Evolutionary conservation across 2,329 filamentous ascomycete genomes (phyloP).

Genomic region (Fusarium dimerum): DNA sequence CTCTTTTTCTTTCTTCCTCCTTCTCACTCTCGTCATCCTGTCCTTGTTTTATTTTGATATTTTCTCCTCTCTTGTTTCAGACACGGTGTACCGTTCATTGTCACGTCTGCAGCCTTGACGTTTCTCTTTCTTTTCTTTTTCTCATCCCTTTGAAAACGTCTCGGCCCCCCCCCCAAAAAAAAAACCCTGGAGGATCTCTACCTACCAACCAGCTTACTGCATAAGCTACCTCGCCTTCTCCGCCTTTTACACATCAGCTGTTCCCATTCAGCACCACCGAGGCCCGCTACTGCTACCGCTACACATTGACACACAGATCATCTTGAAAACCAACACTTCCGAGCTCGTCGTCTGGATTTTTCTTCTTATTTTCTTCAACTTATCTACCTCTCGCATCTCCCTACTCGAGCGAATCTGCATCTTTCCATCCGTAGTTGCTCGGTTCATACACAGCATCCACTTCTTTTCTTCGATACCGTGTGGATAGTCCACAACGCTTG

Average conservation of each 20-base stretch:
- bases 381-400: not conserved
- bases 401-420: not conserved
- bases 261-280: not conserved
- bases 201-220: not conserved
- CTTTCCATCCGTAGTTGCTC: not conserved
- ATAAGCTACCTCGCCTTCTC: not conserved
- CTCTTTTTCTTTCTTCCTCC: conserved; percentile 1
- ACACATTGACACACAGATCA: not conserved
- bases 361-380: not conserved
- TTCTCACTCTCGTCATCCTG: not conserved
- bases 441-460: not conserved
- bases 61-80: conserved; percentile 20
- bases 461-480: not conserved
- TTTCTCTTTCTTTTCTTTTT: conserved; percentile 9
- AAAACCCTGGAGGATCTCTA: not conserved
- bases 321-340: not conserved
- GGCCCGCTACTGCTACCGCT: not conserved
- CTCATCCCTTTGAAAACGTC: conserved; percentile 2
- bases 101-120: conserved; percentile 18
- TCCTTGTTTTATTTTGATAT: not conserved
- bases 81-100: conserved; percentile 28
- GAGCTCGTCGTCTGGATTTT: not conserved
- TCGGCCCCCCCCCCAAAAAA: no score
- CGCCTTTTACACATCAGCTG: not conserved
- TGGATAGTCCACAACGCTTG: not conserved